Evolutionary conservation across 192 early-diverging fungal genomes (phyloP).

Genomic region (Rhizophlyctis rosea): DNA sequence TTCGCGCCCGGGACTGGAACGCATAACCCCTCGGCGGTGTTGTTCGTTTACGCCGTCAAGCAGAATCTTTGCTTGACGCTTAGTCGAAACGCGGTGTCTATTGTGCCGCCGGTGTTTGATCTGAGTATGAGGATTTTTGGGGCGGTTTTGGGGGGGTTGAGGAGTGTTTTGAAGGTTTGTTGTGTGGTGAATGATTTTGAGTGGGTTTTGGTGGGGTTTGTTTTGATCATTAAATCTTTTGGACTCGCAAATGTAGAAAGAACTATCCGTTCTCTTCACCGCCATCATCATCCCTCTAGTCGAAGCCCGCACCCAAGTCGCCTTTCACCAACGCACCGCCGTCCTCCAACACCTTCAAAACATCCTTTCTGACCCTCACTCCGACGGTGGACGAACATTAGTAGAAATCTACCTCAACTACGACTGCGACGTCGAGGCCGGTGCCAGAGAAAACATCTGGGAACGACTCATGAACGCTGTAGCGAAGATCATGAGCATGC

Average conservation of each 20-base stretch:
- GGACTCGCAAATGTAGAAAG: conserved; percentile 51
- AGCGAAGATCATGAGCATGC: conserved; percentile 55
- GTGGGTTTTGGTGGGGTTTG: conserved; percentile 4
- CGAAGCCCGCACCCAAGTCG: conserved; percentile 65
- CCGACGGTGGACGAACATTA: conserved; percentile 59
- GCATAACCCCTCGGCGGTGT: conserved; percentile 42
- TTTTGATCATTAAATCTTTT: conserved; percentile 10
- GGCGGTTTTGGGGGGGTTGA: conserved; percentile 65
- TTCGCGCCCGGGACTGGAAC: conserved; percentile 35
- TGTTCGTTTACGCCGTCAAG: conserved; percentile 81
- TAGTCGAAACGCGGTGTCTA: conserved; percentile 74
- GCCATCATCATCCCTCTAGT: conserved; percentile 88
- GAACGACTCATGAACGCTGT: conserved; percentile 79
- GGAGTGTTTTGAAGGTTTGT: conserved; percentile 66
- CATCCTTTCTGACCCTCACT: conserved; percentile 63
- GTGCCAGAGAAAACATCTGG: conserved; percentile 77
- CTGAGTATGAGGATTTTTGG: conserved; percentile 82
- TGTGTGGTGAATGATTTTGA: conserved; percentile 4
- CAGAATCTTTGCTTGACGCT: conserved; percentile 82
- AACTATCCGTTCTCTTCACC: conserved; percentile 84
- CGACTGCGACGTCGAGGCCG: conserved; percentile 80
- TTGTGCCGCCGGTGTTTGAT: conserved; percentile 77
- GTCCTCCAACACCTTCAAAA: conserved; percentile 68
- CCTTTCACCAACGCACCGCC: conserved; percentile 69
- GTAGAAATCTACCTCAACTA: conserved; percentile 95